phyloP scores from a whole-genome alignment of 306 rosid genomes.

The Quercus aquifolioides region DNA sequence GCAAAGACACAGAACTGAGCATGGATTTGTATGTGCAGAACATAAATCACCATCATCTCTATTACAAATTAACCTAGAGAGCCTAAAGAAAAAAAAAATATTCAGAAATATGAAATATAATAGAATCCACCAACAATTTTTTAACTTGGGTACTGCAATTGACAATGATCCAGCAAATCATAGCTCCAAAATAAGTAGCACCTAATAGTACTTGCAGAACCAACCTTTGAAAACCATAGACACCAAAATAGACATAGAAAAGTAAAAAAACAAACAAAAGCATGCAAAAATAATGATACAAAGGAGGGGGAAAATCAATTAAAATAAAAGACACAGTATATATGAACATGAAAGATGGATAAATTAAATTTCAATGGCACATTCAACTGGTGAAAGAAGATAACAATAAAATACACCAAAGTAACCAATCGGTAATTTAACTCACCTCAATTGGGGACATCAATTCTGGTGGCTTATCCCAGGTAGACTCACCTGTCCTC shows the following conservation, averaged over 20 bases:
- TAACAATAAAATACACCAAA: constrained; percentile 8
- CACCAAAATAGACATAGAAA: constrained; percentile 8
- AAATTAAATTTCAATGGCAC: constrained; percentile 10
- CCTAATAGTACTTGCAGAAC: constrained; percentile 4
- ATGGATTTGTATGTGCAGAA: not conserved
- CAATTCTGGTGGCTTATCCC: constrained; percentile 90
- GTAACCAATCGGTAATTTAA: constrained; percentile 18
- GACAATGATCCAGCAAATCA: constrained; percentile 6
- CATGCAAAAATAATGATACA: not conserved
- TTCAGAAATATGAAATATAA: not conserved
- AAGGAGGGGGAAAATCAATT: not conserved
- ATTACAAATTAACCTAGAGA: not conserved
- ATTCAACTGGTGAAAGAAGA: constrained; percentile 23
- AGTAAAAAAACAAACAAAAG: not conserved
- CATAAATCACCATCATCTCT: not conserved
- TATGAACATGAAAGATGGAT: not conserved
- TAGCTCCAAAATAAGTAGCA: constrained; percentile 22
- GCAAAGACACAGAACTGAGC: not conserved
- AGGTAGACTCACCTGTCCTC: constrained; percentile 83
- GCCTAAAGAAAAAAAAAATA: not conserved
- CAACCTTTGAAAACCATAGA: constrained; percentile 12
- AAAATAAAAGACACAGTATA: not conserved
- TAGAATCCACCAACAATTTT: not conserved
- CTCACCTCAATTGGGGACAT: constrained; percentile 97
- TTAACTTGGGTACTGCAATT: not conserved